These are phyloP conservation scores for Lasiodiplodia sp. DNA, from an alignment of 2,329 filamentous ascomycete species.

Conservation along the genomic window DNA sequence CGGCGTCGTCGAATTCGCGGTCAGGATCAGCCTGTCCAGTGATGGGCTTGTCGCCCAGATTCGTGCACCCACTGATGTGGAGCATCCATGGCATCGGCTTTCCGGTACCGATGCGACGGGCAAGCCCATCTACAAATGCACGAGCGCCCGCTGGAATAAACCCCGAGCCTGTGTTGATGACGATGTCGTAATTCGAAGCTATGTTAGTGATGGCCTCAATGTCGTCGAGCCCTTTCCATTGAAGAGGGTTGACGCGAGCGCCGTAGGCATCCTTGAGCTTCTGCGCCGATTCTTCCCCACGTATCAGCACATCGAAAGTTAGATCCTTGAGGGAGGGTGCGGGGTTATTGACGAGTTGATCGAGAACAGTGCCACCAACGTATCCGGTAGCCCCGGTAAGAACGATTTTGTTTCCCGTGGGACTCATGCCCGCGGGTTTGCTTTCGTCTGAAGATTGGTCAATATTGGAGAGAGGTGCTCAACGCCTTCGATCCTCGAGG, in stretches of 20 bases:
- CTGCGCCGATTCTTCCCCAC: not conserved
- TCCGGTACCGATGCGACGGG: conserved; percentile 17
- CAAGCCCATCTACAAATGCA: conserved; percentile 30
- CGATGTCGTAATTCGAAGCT: conserved; percentile 35
- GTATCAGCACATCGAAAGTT: not conserved
- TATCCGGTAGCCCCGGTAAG: conserved; percentile 32
- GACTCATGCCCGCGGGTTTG: not conserved
- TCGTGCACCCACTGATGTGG: conserved; percentile 35
- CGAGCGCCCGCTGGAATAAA: conserved; percentile 34
- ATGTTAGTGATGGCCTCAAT: conserved; percentile 31
- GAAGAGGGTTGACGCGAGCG: conserved; percentile 5
- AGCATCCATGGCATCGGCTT: conserved; percentile 31
- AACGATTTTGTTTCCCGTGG: conserved; percentile 25
- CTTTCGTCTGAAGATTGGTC: not conserved
- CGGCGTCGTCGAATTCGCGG: conserved; percentile 34
- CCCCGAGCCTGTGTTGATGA: conserved; percentile 34
- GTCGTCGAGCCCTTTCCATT: conserved; percentile 29
- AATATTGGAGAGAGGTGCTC: not conserved
- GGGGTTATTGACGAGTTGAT: conserved; percentile 23
- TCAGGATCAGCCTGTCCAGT: conserved; percentile 28
- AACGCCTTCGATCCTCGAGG: too few species aligned
- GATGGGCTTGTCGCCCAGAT: conserved; percentile 31
- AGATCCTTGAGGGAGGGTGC: not conserved
- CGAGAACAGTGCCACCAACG: conserved; percentile 31
- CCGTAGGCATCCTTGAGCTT: not conserved